These are phyloP conservation scores for Mycena amicta DNA, from an alignment of 768 basidiomycete species.

Conservation along the genomic window DNA sequence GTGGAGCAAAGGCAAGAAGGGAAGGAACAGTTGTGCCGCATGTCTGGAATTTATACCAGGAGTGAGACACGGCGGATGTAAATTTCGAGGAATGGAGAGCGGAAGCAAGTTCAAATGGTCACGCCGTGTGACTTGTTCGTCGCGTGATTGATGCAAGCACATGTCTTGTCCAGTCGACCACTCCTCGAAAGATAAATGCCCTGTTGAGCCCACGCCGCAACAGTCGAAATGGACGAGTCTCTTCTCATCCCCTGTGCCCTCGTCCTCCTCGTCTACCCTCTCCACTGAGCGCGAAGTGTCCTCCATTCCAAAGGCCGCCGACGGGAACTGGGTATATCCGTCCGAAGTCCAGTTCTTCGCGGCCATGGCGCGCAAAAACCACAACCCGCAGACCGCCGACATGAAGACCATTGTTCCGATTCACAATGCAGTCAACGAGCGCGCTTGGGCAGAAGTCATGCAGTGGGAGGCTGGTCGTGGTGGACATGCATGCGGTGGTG, in stretches of 20 bases:
- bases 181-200: constrained; percentile 34
- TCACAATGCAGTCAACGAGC: constrained; percentile 98
- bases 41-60: background rate
- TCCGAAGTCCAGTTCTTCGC: constrained; percentile 98
- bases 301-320: constrained; percentile 77
- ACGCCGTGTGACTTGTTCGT: background rate
- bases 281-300: constrained; percentile 80
- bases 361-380: constrained; percentile 95
- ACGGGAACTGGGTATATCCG: constrained; percentile 93
- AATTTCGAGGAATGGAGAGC: too few relatives aligned
- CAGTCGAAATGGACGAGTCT: constrained; percentile 47
- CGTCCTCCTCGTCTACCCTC: constrained; percentile 39
- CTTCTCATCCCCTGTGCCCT: constrained; percentile 32
- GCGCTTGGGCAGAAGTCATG: constrained; percentile 81
- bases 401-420: constrained; percentile 97
- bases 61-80: background rate
- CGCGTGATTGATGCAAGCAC: too few relatives aligned
- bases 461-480: constrained; percentile 84
- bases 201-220: constrained; percentile 39
- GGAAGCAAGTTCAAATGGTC: background rate
- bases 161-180: constrained; percentile 20
- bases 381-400: constrained; percentile 82
- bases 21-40: background rate
- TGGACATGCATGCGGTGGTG: constrained; percentile 78
- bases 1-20: background rate